Evolutionary conservation across 2,329 filamentous ascomycete genomes (phyloP).

Genomic region (Botrytis aclada): DNA sequence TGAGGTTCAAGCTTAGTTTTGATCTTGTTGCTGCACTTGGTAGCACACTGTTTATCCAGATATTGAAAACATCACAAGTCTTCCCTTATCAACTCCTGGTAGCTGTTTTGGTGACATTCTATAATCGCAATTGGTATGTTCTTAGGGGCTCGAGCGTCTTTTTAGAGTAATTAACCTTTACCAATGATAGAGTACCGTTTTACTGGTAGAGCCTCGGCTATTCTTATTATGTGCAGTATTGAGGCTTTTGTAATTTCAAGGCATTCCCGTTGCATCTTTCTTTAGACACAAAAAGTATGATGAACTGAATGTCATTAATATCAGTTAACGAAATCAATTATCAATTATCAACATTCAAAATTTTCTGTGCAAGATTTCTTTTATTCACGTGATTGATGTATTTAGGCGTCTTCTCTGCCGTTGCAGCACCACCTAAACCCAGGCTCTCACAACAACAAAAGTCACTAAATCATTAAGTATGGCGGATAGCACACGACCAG

Average conservation of each 20-base stretch:
- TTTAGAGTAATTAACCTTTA: not conserved
- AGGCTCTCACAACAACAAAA: not conserved
- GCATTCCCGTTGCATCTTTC: not conserved
- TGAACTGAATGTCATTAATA: not conserved
- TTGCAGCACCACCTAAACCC: not conserved
- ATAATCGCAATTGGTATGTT: not conserved
- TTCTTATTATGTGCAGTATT: not conserved
- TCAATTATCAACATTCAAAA: not conserved
- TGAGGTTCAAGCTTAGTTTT: not conserved
- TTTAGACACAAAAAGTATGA: not conserved
- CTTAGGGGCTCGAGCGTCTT: not conserved
- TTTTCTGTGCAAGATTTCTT: not conserved
- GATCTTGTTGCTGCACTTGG: not conserved
- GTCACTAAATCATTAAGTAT: not conserved
- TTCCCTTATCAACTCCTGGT: not conserved
- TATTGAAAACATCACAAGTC: not conserved
- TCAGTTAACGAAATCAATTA: not conserved
- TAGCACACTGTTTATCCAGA: not conserved
- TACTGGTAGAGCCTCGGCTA: not conserved
- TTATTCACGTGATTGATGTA: not conserved
- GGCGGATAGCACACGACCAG: slow-evolving; percentile 14
- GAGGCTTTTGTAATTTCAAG: not conserved
- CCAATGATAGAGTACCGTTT: not conserved
- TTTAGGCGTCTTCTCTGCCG: not conserved
- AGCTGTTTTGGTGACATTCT: not conserved